Conservation (phyloP, 208 protist genomes). For the Wallacemonas sp. region DNA sequence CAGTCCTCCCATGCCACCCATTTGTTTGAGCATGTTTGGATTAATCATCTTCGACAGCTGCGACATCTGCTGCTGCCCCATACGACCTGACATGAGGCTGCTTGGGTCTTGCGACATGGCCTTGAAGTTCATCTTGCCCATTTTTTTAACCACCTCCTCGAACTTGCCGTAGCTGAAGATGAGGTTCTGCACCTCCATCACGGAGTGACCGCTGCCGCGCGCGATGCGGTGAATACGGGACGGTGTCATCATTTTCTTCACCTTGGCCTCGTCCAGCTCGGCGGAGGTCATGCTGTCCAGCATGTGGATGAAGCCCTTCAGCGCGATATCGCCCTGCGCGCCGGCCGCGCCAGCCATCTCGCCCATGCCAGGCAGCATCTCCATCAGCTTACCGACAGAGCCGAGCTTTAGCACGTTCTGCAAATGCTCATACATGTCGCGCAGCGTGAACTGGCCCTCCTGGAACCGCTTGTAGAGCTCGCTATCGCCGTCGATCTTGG, state of each 20-base stretch:
- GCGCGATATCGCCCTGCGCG: constrained; percentile 60
- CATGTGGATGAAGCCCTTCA: constrained; percentile 95
- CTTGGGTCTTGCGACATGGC: constrained; percentile 78
- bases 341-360: constrained; percentile 55
- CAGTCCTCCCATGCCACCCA: constrained; percentile 82
- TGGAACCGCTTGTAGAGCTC: constrained; percentile 90
- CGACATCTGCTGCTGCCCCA: constrained; percentile 85
- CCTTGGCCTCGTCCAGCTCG: constrained; percentile 88
- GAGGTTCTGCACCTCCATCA: constrained; percentile 80
- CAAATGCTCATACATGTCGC: constrained; percentile 97
- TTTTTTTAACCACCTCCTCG: constrained; percentile 90
- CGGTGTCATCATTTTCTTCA: constrained; percentile 91
- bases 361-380: constrained; percentile 93
- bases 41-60: constrained; percentile 88
- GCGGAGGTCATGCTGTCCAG: constrained; percentile 96
- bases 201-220: constrained; percentile 74
- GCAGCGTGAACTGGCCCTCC: constrained; percentile 94
- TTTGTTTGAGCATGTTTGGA: constrained; percentile 82
- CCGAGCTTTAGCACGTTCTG: constrained; percentile 95
- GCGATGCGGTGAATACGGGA: constrained; percentile 85
- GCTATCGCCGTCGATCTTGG: constrained; percentile 79
- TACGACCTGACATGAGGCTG: constrained; percentile 45
- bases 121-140: constrained; percentile 92
- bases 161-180: constrained; percentile 84
- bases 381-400: constrained; percentile 92